Percentiles rank a stretch among this genome's conserved stretches.
phyloP scores from a whole-genome alignment of 768 basidiomycete genomes.

The Phaffia australis region DNA sequence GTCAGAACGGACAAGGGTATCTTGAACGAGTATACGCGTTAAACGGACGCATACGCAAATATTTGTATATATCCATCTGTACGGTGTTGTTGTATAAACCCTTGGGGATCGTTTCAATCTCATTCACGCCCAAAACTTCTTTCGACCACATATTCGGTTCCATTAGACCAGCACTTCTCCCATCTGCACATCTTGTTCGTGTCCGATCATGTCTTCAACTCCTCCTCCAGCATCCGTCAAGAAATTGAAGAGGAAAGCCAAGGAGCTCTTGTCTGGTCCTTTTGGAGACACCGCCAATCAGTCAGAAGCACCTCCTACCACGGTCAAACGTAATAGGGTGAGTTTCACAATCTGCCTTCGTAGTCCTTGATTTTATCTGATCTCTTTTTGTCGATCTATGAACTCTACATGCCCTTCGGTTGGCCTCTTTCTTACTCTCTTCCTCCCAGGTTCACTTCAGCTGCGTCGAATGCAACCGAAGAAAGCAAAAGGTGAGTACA shows the following conservation, averaged over 20 bases:
- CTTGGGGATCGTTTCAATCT: no score
- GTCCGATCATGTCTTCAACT: background rate
- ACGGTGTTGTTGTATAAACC: no score
- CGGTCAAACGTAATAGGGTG: background rate
- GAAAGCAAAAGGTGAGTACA: conserved; percentile 23
- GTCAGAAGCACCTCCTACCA: background rate
- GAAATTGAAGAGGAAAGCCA: background rate
- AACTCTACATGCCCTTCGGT: background rate
- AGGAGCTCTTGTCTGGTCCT: background rate
- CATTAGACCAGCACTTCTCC: no score
- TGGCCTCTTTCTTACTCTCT: background rate
- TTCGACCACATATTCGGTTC: no score
- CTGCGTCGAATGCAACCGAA: conserved; percentile 19
- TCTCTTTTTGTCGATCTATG: background rate
- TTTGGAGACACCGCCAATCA: background rate
- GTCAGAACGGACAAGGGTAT: no score
- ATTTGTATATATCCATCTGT: no score
- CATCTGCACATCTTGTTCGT: background rate
- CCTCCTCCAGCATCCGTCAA: background rate
- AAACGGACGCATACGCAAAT: no score
- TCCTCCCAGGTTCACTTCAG: conserved; percentile 20
- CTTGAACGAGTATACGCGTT: no score
- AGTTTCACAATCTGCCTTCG: background rate
- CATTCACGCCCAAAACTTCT: no score
- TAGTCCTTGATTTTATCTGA: background rate